Base-by-base conservation (phyloP, 129 eudicot genomes). In the Silybum marianum region DNA sequence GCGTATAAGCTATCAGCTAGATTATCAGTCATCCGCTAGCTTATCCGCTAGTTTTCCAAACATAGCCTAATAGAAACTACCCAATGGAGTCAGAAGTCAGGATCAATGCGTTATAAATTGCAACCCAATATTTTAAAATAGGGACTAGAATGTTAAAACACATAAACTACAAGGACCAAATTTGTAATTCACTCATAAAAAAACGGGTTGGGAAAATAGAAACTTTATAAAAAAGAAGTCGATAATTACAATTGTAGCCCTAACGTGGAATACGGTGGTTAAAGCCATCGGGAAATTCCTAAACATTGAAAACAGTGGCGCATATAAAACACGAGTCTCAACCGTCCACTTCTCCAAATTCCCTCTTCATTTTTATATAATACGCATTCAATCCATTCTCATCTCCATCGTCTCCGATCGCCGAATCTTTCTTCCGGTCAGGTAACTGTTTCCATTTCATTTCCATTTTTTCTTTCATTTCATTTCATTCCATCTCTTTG, bases 381-480 rank as follows among this genome's bases (percentile, higher is more conserved):
- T 74, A 71, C 26, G 0, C 36, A 46, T 74, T 46, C 72, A 38
- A 54, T 58, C 71, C 40, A 58, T 69, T 70, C 76, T 19, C 69
- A 28, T 79, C 76, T 79, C 38, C 83, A 71, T 42, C 74, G 46
- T 69, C 82, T 51, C 44, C 75, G 75, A 71, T 71, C 75, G 75
- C 82, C 36, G 28, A 28, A 28, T 79, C 69, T 80, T 71, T 80
- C 84, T 80, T 80, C 78, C 78, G 72, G 28, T 71, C 78, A 80
- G 78, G 78, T 80, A 44, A 22, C 36, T 14, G 44, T 32, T 69
- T 36, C 34, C 36, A 30, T 30, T 32, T 32, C 36, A 32, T 32
- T 32, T 32, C 3, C 36, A 32, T 32, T 30, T 9, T 4, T 1
- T 54, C 4, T 18, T 34, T n/a, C 14, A 9, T 3, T 8, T 16